Conservation (phyloP, 371 early-diverging fungal genomes). For the Rhizopus delemar region DNA sequence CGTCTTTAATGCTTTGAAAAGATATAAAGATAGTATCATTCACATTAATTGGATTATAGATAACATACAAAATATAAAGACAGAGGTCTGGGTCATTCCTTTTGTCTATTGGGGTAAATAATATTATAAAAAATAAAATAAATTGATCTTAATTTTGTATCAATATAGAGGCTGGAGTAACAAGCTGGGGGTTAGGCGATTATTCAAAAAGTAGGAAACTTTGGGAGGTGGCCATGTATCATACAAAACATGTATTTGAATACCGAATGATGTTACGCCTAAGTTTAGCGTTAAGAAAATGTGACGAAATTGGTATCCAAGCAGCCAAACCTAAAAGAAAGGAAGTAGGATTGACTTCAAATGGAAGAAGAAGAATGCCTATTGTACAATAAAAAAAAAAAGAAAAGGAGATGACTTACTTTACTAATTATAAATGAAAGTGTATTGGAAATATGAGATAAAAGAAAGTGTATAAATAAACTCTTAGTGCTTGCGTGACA, state of each 20-base stretch:
- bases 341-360: slow-evolving; percentile 17
- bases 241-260: slow-evolving; percentile 34
- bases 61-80: slow-evolving; percentile 33
- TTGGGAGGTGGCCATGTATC: slow-evolving; percentile 31
- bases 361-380: slow-evolving; percentile 24
- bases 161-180: slow-evolving; percentile 47
- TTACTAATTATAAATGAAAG: no score
- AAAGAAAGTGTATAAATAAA: no score
- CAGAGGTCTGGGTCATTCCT: slow-evolving; percentile 54
- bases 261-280: slow-evolving; percentile 28
- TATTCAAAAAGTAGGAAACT: slow-evolving; percentile 33
- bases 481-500: no score
- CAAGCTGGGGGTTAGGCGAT: slow-evolving; percentile 45
- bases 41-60: slow-evolving; percentile 55
- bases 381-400: slow-evolving; percentile 3
- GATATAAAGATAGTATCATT: slow-evolving; percentile 27
- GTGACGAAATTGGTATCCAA: slow-evolving; percentile 29
- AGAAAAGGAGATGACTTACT: not conserved
- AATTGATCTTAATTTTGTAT: not conserved
- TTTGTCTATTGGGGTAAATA: slow-evolving; percentile 55
- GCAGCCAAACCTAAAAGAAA: slow-evolving; percentile 11
- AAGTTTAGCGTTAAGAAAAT: slow-evolving; percentile 29
- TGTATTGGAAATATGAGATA: no score
- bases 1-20: slow-evolving; percentile 23
- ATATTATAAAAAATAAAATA: slow-evolving; percentile 1